Conservation (phyloP, 2,329 filamentous ascomycete genomes). For the Colletotrichum endophyticum region DNA sequence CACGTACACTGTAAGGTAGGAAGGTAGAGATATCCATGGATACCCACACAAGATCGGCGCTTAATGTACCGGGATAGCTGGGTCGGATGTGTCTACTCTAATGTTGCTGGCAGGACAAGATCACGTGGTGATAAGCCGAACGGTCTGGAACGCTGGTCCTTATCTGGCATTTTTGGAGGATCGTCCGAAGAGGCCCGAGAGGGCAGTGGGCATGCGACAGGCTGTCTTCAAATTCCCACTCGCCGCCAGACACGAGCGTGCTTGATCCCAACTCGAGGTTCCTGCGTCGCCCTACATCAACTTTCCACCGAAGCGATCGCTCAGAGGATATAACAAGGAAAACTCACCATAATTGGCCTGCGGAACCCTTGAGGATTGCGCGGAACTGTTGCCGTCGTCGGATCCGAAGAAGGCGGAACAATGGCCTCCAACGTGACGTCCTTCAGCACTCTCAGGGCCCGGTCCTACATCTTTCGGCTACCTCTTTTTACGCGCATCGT, state of each 20-base stretch:
- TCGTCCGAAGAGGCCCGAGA: neutral
- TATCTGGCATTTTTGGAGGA: constrained; percentile 9
- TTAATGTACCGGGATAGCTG: neutral
- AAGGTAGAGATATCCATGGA: too few relatives aligned
- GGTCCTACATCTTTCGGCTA: constrained; percentile 83
- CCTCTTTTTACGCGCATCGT: constrained; percentile 82
- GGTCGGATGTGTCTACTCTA: neutral
- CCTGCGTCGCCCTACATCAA: neutral
- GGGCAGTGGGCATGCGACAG: constrained; percentile 1
- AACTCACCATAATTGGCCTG: neutral
- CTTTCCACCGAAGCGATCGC: neutral
- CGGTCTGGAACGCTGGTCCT: neutral
- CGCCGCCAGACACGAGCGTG: neutral
- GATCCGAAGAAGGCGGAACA: neutral
- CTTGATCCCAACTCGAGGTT: neutral
- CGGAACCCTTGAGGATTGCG: neutral
- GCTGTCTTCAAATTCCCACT: constrained; percentile 1
- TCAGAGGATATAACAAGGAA: neutral
- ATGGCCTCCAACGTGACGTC: constrained; percentile 13
- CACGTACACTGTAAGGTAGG: too few relatives aligned
- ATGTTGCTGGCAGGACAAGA: neutral
- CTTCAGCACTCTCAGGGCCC: constrained; percentile 75
- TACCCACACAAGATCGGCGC: neutral
- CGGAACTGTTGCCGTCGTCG: neutral
- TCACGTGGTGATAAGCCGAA: constrained; percentile 6